These are phyloP conservation scores for Diplodia scrobiculata DNA, from an alignment of 2,329 filamentous ascomycete species.

Conservation along the genomic window DNA sequence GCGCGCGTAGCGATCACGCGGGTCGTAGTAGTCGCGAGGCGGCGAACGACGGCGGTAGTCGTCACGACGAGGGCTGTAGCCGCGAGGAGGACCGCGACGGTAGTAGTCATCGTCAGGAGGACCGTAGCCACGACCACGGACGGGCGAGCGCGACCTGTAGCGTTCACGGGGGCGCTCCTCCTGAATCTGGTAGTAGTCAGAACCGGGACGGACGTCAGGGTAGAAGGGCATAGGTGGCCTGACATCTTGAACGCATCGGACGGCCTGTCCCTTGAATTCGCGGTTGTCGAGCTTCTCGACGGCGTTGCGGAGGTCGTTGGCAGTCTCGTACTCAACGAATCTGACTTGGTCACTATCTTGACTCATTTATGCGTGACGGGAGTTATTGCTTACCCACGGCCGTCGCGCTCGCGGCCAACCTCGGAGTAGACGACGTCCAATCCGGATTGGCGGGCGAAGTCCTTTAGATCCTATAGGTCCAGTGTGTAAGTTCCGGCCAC, in stretches of 20 bases:
- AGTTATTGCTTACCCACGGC: conserved; percentile 71
- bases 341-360: conserved; percentile 52
- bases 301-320: conserved; percentile 81
- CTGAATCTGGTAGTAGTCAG: conserved; percentile 36
- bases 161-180: conserved; percentile 73
- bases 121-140: conserved; percentile 61
- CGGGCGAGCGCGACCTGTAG: conserved; percentile 73
- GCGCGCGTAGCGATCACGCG: conserved; percentile 72
- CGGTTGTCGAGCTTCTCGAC: conserved; percentile 92
- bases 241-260: conserved; percentile 88
- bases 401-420: conserved; percentile 86
- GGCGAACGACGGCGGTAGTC: conserved; percentile 84
- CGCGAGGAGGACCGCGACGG: conserved; percentile 76
- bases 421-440: conserved; percentile 98
- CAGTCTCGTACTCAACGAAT: conserved; percentile 97
- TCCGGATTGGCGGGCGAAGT: conserved; percentile 95
- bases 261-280: conserved; percentile 87
- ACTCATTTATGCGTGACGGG: not conserved
- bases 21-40: conserved; percentile 83
- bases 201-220: conserved; percentile 39
- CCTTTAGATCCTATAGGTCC: conserved; percentile 94
- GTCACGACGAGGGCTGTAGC: conserved; percentile 80
- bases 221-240: conserved; percentile 43
- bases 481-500: conserved; percentile 70
- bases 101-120: conserved; percentile 72